Evolutionary conservation across 2,329 filamentous ascomycete species (phyloP), one percentile per base, ranked within the genome.

Genomic region (Phialocephala sp.): DNA sequence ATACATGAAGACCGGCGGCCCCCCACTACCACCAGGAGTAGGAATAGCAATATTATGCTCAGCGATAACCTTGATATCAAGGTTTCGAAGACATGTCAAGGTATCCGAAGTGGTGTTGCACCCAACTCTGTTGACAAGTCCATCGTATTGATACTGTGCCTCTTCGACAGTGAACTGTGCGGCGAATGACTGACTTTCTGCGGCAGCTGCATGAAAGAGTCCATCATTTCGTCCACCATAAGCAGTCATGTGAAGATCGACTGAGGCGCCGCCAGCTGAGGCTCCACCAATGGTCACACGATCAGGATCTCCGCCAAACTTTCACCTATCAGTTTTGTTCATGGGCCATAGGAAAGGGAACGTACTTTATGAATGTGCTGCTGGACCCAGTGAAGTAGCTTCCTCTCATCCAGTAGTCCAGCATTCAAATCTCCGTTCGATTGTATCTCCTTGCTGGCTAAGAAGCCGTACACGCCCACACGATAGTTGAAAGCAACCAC

Each of bases 401-500:
- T 89, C 60, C 88, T 80, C 76, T 92, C 90, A 74, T 93, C 91
- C 39, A 85, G 84, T 0, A 93, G 79, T 1, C 91, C 91, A 70
- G 88, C 88, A 75, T 93, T 93, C 41, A 88, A 74, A 64, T 83
- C 85, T 2, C 85, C 84, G 4, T 77, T 69, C 69, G 72, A 72
- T 37, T 78, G 69, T 0, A 89, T 77, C 70, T 89, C 84, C 18
- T 84, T 78, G 63, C 87, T 81, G 1, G 86, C 85, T 14, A 94
- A 81, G 74, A 93, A 94, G 0, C 91, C 91, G 70, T 88, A 93
- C 0, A 86, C 84, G 0, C 91, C 91, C 12, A 94, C 89, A 5
- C 91, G 87, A 74, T 94, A 93, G 77, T 93, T 93, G 77, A 92
- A 84, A 11, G 83, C 89, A 1, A 94, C 89, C 0, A 92, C 86